Base-by-base conservation (phyloP, 2,329 filamentous ascomycete species). In the Trichoderma polysporum region DNA sequence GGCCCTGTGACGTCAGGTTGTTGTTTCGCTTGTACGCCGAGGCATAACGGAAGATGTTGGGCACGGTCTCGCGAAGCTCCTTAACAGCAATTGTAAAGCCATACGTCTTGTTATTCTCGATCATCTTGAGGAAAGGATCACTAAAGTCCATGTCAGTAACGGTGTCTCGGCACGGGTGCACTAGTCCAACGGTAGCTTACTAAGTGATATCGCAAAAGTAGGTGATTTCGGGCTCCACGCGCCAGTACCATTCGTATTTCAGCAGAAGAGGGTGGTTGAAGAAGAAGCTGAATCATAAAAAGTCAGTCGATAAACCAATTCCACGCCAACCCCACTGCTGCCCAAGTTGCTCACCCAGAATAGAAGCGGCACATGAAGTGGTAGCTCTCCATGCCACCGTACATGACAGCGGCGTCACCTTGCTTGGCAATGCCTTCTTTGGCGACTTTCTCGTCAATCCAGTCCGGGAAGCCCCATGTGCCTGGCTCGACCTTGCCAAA, bases 181-280 rank as follows among this genome's bases (percentile, higher is more conserved):
- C 6, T 4, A 7, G 8, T 12, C 25, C 10, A 45, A 19, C 17
- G 22, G 17, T 9, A 33, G 72, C 74, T 50, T 88, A 94, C 92
- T 99, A 99, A 71, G 95, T 99, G 73, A 99, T 98, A 77, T 99
- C 95, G 80, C 95, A 99, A 83, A 99, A 99, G 83, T 98, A 99
- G 82, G 94, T 97, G 87, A 99, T 98, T 81, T 99, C 95, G 71
- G 95, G 95, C 85, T 99, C 95, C 73, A 99, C 84, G 70, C 95
- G 93, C 95, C 95, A 99, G 84, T 99, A 99, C 95, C 95, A 99
- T 77, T 98, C 93, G 81, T 98, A 99, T 80, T 98, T 98, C 76
- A 91, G 87, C 53, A 99, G 86, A 37, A 98, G 87, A 70, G 94
- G 91, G 77, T 99, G 95, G 79, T 97, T 97, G 84, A 95, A 99